phyloP scores from a whole-genome alignment of 805 yeast species.

The Lipomyces kockii region DNA sequence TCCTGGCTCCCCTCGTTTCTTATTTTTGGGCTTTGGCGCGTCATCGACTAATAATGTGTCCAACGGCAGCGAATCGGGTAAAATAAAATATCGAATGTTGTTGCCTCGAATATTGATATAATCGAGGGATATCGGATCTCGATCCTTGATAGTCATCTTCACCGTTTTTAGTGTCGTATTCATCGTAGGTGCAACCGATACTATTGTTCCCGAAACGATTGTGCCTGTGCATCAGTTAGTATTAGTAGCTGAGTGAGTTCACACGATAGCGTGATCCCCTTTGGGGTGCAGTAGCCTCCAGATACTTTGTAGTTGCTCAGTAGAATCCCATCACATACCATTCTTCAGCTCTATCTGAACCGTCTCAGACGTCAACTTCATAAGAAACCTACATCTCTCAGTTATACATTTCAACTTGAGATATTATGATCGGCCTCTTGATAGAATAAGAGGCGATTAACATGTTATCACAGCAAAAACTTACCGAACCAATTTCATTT shows the following conservation, averaged over 20 bases:
- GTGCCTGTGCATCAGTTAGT: slow-evolving; percentile 48
- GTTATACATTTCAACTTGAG: background rate
- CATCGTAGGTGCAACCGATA: slow-evolving; percentile 89
- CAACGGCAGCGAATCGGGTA: slow-evolving; percentile 85
- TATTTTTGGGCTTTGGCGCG: slow-evolving; percentile 48
- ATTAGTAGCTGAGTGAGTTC: background rate
- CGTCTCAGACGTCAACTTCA: slow-evolving; percentile 83
- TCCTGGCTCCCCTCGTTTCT: slow-evolving; percentile 38
- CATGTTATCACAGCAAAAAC: slow-evolving; percentile 25
- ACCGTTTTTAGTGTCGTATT: slow-evolving; percentile 81
- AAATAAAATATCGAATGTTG: slow-evolving; percentile 77
- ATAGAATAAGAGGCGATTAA: background rate
- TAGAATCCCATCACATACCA: slow-evolving; percentile 51
- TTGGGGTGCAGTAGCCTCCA: background rate
- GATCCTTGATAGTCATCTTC: slow-evolving; percentile 71
- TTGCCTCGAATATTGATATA: slow-evolving; percentile 87
- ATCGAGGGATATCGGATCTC: slow-evolving; percentile 72
- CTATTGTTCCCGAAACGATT: slow-evolving; percentile 78
- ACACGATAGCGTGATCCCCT: background rate
- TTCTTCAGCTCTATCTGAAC: slow-evolving; percentile 91
- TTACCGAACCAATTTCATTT: slow-evolving; percentile 65
- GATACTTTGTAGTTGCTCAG: background rate
- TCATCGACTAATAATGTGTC: slow-evolving; percentile 53
- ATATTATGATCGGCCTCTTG: background rate
- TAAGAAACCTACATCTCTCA: slow-evolving; percentile 58